Conservation (phyloP, 2,329 filamentous ascomycete species). For the Aspergillus ibericus region DNA sequence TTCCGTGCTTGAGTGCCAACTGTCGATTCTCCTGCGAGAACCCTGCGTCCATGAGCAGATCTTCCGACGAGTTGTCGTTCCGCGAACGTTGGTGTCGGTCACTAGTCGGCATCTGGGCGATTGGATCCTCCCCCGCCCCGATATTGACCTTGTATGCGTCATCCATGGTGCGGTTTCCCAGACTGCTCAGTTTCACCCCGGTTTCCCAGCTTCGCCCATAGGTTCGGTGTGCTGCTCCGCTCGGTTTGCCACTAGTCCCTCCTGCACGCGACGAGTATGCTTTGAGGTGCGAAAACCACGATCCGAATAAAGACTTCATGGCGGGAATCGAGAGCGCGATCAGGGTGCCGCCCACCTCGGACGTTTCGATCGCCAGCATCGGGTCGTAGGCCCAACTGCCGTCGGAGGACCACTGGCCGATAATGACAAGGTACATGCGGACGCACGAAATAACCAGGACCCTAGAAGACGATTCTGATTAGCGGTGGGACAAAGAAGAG, state of each 20-base stretch:
- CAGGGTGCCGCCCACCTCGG: conserved; percentile 53
- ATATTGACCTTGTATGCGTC: not conserved
- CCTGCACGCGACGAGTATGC: not conserved
- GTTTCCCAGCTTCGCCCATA: not conserved
- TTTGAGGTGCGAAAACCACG: not conserved
- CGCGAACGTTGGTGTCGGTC: not conserved
- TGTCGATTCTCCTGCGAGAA: not conserved
- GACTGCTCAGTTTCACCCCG: not conserved
- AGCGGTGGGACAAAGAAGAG: not conserved
- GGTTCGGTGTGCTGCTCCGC: not conserved
- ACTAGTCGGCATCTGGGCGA: not conserved
- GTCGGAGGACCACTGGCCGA: conserved; percentile 49
- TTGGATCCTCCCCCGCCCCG: not conserved
- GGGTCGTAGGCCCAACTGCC: conserved; percentile 55
- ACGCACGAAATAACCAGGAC: conserved; percentile 52
- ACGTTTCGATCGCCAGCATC: conserved; percentile 51
- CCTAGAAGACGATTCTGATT: conserved; percentile 26
- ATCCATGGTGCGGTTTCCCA: not conserved
- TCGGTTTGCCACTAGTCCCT: not conserved
- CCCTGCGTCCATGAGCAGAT: not conserved
- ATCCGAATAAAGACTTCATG: conserved; percentile 49
- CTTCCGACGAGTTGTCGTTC: not conserved
- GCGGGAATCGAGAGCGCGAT: conserved; percentile 54
- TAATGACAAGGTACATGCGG: conserved; percentile 50
- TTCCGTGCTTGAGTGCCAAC: not conserved